Base-by-base conservation (phyloP, 1,284 basidiomycete species). In the Ganoderma boninense region DNA sequence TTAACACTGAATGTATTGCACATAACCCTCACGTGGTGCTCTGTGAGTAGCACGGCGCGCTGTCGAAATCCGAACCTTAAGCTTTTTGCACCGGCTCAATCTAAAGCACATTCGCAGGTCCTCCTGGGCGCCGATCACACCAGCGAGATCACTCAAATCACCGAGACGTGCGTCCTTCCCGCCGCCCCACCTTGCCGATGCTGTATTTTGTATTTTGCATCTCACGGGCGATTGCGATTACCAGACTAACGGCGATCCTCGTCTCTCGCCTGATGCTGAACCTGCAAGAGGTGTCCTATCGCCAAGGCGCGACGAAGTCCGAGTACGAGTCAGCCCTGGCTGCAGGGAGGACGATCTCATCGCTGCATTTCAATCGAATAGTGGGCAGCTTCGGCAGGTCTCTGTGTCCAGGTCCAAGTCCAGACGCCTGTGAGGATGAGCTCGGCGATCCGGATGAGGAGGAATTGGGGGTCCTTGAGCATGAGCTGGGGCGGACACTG, bases 201-300 rank as follows among this genome's bases (percentile, higher is more conserved):
- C 29, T 32, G 29, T 32, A 32, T 8, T 13, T 20, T 23, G 4
- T 6, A 35, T 20, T 10, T n/a, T 35, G 11, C 13, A 52, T 13
- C 35, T n/a, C 10, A 29, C 40, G 10, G 16, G 0, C 6, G 16
- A 38, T n/a, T 29, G 2, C 13, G 29, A 32, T 32, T 4, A 8
- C 11, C 4, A 64, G 63, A 35, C 23, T 64, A 23, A 64, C 38
- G 0, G 49, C 63, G 10, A 42, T 64, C n/a, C 63, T 64, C 18
- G 63, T 64, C 20, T 49, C 49, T 7, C 63, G 63, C 14, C 43
- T 64, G 49, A 35, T 64, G 26, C 23, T 64, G 26, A 42, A 64
- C 63, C 63, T 64, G 11, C 63, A 64, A 32, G 63, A 54, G 13
- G 16, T 35, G 6, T 10, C 23, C 13, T 7, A 5, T 13, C 23